phyloP scores from a whole-genome alignment of 495 filamentous ascomycete genomes.

The Penicillium mononematosum region DNA sequence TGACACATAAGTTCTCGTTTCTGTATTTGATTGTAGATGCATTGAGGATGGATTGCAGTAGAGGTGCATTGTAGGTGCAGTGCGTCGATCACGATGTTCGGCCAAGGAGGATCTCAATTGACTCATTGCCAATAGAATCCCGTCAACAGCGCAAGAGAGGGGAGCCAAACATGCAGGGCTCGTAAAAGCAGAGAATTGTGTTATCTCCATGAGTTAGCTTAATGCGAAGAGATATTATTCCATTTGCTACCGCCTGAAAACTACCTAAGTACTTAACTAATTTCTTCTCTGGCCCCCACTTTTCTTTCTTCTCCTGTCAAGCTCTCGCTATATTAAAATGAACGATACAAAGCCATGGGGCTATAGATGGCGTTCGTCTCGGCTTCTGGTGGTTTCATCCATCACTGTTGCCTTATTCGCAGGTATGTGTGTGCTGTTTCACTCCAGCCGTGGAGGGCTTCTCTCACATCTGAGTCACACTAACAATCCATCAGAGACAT shows the following conservation, averaged over 20 bases:
- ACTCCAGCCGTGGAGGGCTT: background rate
- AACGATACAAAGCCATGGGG: slow-evolving; percentile 15
- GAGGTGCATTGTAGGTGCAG: background rate
- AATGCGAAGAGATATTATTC: slow-evolving; percentile 1
- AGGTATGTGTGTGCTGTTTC: slow-evolving; percentile 15
- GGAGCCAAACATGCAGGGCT: background rate
- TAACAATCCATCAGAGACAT: slow-evolving; percentile 22
- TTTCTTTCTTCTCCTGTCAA: slow-evolving; percentile 1
- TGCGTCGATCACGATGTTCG: slow-evolving; percentile 9
- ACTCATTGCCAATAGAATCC: background rate
- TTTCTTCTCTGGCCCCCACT: background rate
- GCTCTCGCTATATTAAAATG: background rate
- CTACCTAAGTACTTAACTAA: background rate
- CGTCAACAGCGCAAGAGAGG: background rate
- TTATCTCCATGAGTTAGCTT: background rate
- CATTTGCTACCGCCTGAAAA: background rate
- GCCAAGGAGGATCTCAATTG: slow-evolving; percentile 6
- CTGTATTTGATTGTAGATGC: background rate
- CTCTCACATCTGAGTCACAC: background rate
- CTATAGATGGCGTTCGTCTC: slow-evolving; percentile 24
- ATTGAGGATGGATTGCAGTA: background rate
- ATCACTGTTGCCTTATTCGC: slow-evolving; percentile 22
- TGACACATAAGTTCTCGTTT: background rate
- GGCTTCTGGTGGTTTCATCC: slow-evolving; percentile 18
- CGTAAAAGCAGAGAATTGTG: background rate